Evolutionary conservation across 2,329 filamentous ascomycete species (phyloP), one percentile per base, ranked within the genome.

Genomic region (Dothideomycetes sp.): DNA sequence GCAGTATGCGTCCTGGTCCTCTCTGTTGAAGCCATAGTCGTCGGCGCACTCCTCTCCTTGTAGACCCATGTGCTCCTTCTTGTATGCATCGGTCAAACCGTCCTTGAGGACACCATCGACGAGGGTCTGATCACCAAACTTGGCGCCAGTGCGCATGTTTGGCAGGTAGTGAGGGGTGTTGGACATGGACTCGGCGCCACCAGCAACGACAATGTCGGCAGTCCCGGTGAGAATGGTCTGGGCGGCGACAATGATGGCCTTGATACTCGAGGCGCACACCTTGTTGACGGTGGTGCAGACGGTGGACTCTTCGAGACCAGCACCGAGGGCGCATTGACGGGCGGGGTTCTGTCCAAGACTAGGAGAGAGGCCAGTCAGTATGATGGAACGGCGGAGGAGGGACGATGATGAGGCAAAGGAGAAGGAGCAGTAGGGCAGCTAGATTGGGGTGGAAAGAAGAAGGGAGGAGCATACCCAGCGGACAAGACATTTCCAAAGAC

Each of bases 401-500:
- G n/a, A n/a, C n/a, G n/a, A n/a, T n/a, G n/a, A n/a, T n/a, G n/a
- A n/a, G n/a, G n/a, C n/a, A n/a, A n/a, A n/a, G n/a, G n/a, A n/a
- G n/a, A n/a, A n/a, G n/a, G n/a, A n/a, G n/a, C n/a, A n/a, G n/a
- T n/a, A n/a, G n/a, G n/a, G n/a, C n/a, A n/a, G n/a, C n/a, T n/a
- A n/a, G n/a, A n/a, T n/a, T 18, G 45, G 36, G 29, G 37, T 36
- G 35, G 40, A 27, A 31, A 16, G 22, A 30, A 24, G 35, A 35
- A 19, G 14, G 40, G 31, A 38, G 47, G 29, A 30, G 24, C 39
- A 54, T 74, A 94, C 88, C 89, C 88, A 62, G 89, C 91, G 44
- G 88, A 94, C 55, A 98, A 76, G 51, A 98, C 91, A 71, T 98
- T 98, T 64, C 91, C 91, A 59, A 95, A 93, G 72, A 91, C 93